Percentiles rank a stretch among this genome's conserved stretches.
Evolutionary conservation across 176 grass and related monocot genomes (phyloP).

Genomic region (Cenchrus americanus): DNA sequence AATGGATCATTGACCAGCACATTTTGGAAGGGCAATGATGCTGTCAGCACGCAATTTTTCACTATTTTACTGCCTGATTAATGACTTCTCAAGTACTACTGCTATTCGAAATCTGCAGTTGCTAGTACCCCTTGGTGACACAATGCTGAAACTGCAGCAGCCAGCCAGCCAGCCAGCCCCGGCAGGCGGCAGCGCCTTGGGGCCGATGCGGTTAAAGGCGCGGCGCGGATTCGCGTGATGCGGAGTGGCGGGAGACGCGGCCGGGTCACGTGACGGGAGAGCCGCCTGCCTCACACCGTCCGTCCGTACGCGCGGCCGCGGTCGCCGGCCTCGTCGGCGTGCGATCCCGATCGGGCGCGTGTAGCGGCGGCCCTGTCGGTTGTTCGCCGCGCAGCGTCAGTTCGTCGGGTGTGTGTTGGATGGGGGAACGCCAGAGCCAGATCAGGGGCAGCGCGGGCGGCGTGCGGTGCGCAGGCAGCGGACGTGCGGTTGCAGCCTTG

Average conservation of each 20-base stretch:
- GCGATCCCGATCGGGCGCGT: slow-evolving; percentile 36
- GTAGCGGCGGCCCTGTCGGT: slow-evolving; percentile 31
- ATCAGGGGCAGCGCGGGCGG: too few relatives aligned
- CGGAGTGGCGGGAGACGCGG: slow-evolving; percentile 30
- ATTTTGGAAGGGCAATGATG: slow-evolving; percentile 5
- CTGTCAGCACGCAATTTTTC: not conserved
- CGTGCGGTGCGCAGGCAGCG: not conserved
- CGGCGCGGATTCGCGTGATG: slow-evolving; percentile 26
- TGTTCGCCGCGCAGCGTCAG: slow-evolving; percentile 33
- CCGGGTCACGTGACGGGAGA: not conserved
- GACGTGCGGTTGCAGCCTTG: slow-evolving; percentile 15
- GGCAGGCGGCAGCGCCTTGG: not conserved
- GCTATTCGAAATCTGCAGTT: not conserved
- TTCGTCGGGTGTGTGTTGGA: not conserved
- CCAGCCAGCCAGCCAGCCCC: not conserved
- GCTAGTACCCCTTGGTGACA: not conserved
- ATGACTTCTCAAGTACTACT: not conserved
- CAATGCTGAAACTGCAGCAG: not conserved
- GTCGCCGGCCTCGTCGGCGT: not conserved
- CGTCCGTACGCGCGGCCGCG: not conserved
- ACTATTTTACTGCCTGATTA: not conserved
- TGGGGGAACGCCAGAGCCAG: too few relatives aligned
- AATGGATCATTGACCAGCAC: not conserved
- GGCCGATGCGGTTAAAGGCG: slow-evolving; percentile 13
- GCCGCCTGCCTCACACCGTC: too few relatives aligned